Evolutionary conservation across 768 basidiomycete species (phyloP).

Genomic region (Mycena galopus): DNA sequence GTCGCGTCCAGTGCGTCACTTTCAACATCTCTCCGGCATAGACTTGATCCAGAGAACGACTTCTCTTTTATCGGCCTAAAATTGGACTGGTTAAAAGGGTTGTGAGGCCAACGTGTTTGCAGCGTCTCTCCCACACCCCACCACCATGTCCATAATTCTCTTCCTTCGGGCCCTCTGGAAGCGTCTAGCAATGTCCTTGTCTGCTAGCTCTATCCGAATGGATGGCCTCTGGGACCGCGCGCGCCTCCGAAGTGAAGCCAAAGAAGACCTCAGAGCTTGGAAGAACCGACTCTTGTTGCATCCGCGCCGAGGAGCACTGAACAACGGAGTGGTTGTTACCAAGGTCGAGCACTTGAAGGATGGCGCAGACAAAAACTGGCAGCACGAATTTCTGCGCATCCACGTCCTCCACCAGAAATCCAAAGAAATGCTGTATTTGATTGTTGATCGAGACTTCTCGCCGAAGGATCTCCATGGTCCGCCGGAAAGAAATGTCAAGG

Average conservation of each 20-base stretch:
- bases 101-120: constrained; percentile 12
- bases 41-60: not conserved
- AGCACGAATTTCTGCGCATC: constrained; percentile 24
- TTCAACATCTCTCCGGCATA: not conserved
- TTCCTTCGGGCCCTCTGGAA: constrained; percentile 20
- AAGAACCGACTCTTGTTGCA: constrained; percentile 7
- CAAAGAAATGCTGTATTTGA: not conserved
- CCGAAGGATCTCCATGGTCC: constrained; percentile 21
- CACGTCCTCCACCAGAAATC: constrained; percentile 10
- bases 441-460: constrained; percentile 16
- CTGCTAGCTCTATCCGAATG: not conserved
- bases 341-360: constrained; percentile 23
- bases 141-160: constrained; percentile 12
- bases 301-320: constrained; percentile 5
- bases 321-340: constrained; percentile 15
- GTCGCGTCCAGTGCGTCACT: not conserved
- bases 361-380: not conserved
- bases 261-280: not conserved
- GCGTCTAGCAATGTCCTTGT: constrained; percentile 13
- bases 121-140: constrained; percentile 16
- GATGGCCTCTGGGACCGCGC: constrained; percentile 11
- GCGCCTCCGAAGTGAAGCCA: constrained; percentile 6
- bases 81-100: not conserved
- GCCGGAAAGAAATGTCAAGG: not conserved
- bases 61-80: not conserved